These are phyloP conservation scores for Ustilaginoidea virens DNA, from an alignment of 2,329 filamentous ascomycete genomes.

Conservation along the genomic window DNA sequence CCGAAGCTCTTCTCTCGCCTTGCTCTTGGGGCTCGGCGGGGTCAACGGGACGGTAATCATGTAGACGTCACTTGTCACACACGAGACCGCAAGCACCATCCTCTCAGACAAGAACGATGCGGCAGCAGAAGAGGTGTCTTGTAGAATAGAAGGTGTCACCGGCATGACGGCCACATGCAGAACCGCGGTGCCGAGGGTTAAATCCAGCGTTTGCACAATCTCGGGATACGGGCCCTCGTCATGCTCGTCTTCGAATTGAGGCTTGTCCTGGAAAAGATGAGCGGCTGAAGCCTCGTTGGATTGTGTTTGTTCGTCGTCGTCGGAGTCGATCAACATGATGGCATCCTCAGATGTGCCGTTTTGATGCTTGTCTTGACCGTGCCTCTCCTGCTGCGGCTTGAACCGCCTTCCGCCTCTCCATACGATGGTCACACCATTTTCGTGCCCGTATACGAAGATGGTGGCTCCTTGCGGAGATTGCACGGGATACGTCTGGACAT, in stretches of 20 bases:
- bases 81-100: constrained; percentile 46
- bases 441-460: constrained; percentile 47
- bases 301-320: constrained; percentile 34
- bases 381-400: constrained; percentile 26
- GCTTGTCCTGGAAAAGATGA: constrained; percentile 32
- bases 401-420: constrained; percentile 50
- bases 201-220: constrained; percentile 43
- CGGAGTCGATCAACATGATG: constrained; percentile 49
- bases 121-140: constrained; percentile 31
- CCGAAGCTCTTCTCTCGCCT: constrained; percentile 36
- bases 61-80: constrained; percentile 39
- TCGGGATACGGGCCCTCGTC: constrained; percentile 36
- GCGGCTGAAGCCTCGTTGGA: constrained; percentile 16
- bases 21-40: constrained; percentile 45
- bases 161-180: constrained; percentile 41
- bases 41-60: constrained; percentile 44
- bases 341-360: constrained; percentile 37
- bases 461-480: constrained; percentile 47
- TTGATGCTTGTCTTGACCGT: constrained; percentile 23
- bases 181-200: constrained; percentile 41
- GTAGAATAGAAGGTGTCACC: constrained; percentile 29
- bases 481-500: constrained; percentile 45
- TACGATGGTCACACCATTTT: constrained; percentile 43
- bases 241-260: constrained; percentile 39
- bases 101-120: constrained; percentile 35